Evolutionary conservation across 2,329 filamentous ascomycete species (phyloP), one percentile per base, ranked within the genome.

Genomic region (Xylaria sp.): DNA sequence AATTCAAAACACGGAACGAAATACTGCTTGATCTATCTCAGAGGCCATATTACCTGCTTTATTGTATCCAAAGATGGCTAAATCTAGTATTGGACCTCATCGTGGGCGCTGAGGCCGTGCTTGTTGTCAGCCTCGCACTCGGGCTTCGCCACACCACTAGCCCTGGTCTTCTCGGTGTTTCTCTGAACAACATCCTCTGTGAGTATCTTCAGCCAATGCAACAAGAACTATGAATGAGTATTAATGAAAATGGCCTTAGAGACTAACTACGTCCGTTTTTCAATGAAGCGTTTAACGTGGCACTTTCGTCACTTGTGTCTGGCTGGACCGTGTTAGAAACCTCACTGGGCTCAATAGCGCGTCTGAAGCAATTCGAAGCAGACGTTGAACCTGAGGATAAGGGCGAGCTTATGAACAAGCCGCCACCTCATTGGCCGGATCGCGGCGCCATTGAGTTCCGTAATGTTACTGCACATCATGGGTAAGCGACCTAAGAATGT

Each of bases 31-130:
- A 63, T 23, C 1, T 23, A 1, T 55, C 48, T 7, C 60, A 63
- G 18, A n/a, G 25, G 18, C 36, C 60, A 15, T 33, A 41, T 10
- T 63, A 55, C 25, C n/a, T 46, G 3, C 36, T 63, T 15, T 43
- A 31, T 15, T 55, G 36, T 23, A 23, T 63, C 10, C 60, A 63
- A 31, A 41, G 39, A 43, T 63, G 60, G 49, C 23, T 63, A 4
- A 55, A 55, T 13, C 18, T 63, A 15, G 60, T 56, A 20, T 12
- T 63, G 2, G 60, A 63, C 10, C 33, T 63, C 2, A 25, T 55
- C 9, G 23, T 43, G 7, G 60, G 10, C 3, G 60, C 39, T 4
- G 5, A n/a, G 15, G 49, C 60, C 5, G 18, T 63, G 2, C 20
- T 54, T 39, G 39, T 54, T 28, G 39, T 63, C 46, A 23, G 10